Evolutionary conservation across 169 alveolate genomes (phyloP), one percentile per base, ranked within the genome.

Genomic region (Theileria orientalis): DNA sequence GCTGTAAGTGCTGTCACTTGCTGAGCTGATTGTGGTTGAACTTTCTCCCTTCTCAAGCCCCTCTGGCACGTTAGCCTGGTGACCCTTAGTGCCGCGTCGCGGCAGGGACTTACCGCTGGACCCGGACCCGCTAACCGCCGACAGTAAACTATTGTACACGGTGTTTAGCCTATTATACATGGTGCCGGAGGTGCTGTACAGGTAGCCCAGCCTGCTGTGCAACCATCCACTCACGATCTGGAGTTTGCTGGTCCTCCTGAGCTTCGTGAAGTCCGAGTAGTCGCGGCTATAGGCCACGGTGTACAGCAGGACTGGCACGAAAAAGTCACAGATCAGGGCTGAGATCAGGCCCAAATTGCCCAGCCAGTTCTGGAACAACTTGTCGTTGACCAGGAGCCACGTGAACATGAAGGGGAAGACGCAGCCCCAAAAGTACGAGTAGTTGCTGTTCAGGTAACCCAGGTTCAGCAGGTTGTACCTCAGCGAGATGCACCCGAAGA

Each of bases 381-480:
- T 52, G 62, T 85, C 85, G 67, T 84, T 88, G 32, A 89, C 69
- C 49, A 88, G 74, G 62, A 84, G 57, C 90, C 90, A 88, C 41
- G 91, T 75, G 64, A 83, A 83, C 29, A 78, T 59, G 67, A 88
- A 88, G 2, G 93, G 93, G 3, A 85, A 64, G 11, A 82, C 68
- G 57, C 89, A 84, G 7, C 86, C 87, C 56, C 69, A 75, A 56
- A 88, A 88, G 75, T 76, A 84, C 16, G 91, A 85, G 46, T 62
- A 40, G 16, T 54, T 44, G 42, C 56, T 69, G 21, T 80, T 76
- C 44, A 90, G 82, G 47, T 76, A 82, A 8, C 90, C 93, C 73
- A 88, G 57, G 77, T 88, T 88, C 82, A 84, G 74, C 78, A 88
- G 59, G 75, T 88, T 87, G 72, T 88, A 88, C 66, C 83, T 84